Evolutionary conservation across 2,329 filamentous ascomycete species (phyloP).

Genomic region (Monosporascus sp.): DNA sequence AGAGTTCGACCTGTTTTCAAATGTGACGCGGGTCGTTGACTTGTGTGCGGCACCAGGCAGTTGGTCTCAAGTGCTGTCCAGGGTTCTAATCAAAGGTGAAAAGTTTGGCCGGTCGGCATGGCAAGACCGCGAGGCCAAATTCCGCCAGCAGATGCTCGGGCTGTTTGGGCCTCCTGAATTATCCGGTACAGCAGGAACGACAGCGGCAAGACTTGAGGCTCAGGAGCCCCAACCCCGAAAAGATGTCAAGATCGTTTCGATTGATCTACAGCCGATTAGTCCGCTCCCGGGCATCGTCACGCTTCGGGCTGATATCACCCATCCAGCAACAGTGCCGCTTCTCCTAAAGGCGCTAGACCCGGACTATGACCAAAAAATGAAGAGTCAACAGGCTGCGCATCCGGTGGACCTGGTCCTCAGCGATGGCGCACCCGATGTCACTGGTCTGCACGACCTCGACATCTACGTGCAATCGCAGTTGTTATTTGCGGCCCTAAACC

Average conservation of each 20-base stretch:
- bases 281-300: slow-evolving; percentile 89
- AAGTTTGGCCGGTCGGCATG: slow-evolving; percentile 81
- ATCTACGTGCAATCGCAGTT: slow-evolving; percentile 97
- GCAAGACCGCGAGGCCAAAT: slow-evolving; percentile 73
- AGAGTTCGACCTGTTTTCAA: slow-evolving; percentile 91
- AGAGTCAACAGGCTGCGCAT: slow-evolving; percentile 54
- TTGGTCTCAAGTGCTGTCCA: slow-evolving; percentile 94
- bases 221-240: slow-evolving; percentile 42
- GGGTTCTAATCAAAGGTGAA: slow-evolving; percentile 89
- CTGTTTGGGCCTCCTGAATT: slow-evolving; percentile 34
- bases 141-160: slow-evolving; percentile 56
- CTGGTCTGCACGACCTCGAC: slow-evolving; percentile 92
- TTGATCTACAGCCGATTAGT: slow-evolving; percentile 94
- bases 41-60: slow-evolving; percentile 92
- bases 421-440: slow-evolving; percentile 94
- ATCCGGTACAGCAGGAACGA: slow-evolving; percentile 16
- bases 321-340: slow-evolving; percentile 88
- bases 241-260: slow-evolving; percentile 89
- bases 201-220: slow-evolving; percentile 7
- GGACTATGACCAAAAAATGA: slow-evolving; percentile 47
- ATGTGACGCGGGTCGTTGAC: slow-evolving; percentile 89
- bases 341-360: slow-evolving; percentile 81
- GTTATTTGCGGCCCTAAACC: slow-evolving; percentile 87
- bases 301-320: slow-evolving; percentile 92
- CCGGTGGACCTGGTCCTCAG: slow-evolving; percentile 92